A percentile compares a stretch with the other conserved stretches of the same genome.
These are phyloP conservation scores for Acorus calamus DNA, from an alignment of 106 monocot genomes.

Conservation along the genomic window DNA sequence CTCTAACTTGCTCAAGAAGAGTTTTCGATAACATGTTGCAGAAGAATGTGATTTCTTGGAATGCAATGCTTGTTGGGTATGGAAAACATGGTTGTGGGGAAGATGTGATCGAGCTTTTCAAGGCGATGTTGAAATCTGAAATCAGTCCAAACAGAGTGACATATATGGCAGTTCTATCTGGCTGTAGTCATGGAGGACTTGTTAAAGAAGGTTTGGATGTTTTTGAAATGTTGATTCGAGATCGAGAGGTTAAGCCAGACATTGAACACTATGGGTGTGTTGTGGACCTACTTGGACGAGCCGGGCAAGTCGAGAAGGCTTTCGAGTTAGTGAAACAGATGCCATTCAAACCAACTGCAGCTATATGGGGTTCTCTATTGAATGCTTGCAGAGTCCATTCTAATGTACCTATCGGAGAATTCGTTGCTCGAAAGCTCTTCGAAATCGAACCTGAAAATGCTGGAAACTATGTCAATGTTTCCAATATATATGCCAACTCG, in stretches of 20 bases:
- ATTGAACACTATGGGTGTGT: slow-evolving; percentile 62
- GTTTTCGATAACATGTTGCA: slow-evolving; percentile 51
- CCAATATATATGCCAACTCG: slow-evolving; percentile 56
- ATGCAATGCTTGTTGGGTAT: slow-evolving; percentile 53
- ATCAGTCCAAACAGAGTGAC: slow-evolving; percentile 63
- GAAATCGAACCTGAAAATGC: slow-evolving; percentile 43
- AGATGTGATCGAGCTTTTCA: slow-evolving; percentile 51
- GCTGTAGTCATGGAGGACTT: slow-evolving; percentile 63
- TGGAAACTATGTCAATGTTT: slow-evolving; percentile 57
- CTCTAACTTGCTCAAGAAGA: slow-evolving; percentile 40
- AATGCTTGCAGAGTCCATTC: slow-evolving; percentile 55
- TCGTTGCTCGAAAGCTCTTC: slow-evolving; percentile 38
- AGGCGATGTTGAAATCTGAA: slow-evolving; percentile 24
- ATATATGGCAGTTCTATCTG: slow-evolving; percentile 54
- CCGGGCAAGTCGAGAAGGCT: slow-evolving; percentile 50
- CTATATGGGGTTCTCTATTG: slow-evolving; percentile 59
- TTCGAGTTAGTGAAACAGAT: slow-evolving; percentile 41
- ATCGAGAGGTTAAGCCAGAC: slow-evolving; percentile 20
- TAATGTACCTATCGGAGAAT: slow-evolving; percentile 44
- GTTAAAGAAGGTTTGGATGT: slow-evolving; percentile 44
- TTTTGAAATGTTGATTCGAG: slow-evolving; percentile 29
- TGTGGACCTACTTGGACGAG: slow-evolving; percentile 61
- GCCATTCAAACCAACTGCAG: slow-evolving; percentile 55
- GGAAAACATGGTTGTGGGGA: slow-evolving; percentile 49
- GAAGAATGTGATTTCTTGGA: slow-evolving; percentile 63